Evolutionary conservation across 495 filamentous ascomycete species (phyloP).

Genomic region (Penicillium subrubescens): DNA sequence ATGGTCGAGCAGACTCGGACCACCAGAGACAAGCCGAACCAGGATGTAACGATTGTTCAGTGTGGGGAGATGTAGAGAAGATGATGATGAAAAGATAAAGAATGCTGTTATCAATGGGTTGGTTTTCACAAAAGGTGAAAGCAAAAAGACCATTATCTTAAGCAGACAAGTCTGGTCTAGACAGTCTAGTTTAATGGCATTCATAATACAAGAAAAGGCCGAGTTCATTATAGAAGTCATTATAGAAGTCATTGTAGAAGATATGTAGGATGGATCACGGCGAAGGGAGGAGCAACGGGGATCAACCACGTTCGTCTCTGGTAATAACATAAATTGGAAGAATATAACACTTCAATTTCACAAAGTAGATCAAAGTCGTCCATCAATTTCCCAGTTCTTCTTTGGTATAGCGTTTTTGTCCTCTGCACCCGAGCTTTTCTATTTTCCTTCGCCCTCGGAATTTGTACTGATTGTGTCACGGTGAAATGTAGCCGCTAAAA

Average conservation of each 20-base stretch:
- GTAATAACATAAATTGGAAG: not conserved
- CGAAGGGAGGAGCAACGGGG: not conserved
- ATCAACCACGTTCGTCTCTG: not conserved
- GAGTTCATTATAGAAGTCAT: not conserved
- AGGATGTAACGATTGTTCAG: constrained; percentile 82
- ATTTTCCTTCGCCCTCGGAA: not conserved
- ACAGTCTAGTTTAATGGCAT: not conserved
- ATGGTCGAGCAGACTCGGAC: constrained; percentile 92
- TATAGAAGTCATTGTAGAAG: not conserved
- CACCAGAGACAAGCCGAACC: constrained; percentile 73
- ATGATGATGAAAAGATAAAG: not conserved
- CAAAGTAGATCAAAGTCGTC: not conserved
- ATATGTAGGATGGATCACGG: not conserved
- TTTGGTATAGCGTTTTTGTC: not conserved
- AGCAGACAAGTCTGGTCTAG: not conserved
- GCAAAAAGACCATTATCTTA: not conserved
- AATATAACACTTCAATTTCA: constrained; percentile 1
- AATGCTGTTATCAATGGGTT: not conserved
- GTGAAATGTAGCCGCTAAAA: not conserved
- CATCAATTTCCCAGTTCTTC: not conserved
- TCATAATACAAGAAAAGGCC: not conserved
- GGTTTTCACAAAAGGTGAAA: not conserved
- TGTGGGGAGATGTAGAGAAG: constrained; percentile 81
- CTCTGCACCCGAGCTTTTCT: not conserved
- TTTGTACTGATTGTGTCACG: not conserved